Evolutionary conservation across 768 basidiomycete species (phyloP).

Genomic region (Mycena epipterygia): DNA sequence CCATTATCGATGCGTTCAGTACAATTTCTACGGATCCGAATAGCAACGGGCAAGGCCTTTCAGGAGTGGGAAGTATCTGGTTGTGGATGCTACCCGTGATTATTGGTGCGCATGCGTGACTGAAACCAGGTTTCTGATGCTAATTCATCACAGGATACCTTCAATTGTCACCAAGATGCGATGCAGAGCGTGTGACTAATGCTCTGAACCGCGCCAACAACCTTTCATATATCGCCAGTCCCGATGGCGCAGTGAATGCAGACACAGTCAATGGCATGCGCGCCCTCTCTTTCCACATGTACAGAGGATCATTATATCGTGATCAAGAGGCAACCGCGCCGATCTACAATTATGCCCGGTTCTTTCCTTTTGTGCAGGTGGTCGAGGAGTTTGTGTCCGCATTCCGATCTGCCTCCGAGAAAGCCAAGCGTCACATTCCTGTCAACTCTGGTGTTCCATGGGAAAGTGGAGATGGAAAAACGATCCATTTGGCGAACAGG

Average conservation of each 20-base stretch:
- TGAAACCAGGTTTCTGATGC: too few relatives aligned
- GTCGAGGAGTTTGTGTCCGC: slow-evolving; percentile 34
- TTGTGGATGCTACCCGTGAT: slow-evolving; percentile 60
- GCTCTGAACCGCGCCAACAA: slow-evolving; percentile 48
- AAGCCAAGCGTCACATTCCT: slow-evolving; percentile 18
- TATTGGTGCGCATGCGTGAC: slow-evolving; percentile 24
- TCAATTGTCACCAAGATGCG: slow-evolving; percentile 55
- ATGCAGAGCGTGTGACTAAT: slow-evolving; percentile 45
- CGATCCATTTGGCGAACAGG: slow-evolving; percentile 13
- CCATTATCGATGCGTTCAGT: slow-evolving; percentile 52
- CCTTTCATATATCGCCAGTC: slow-evolving; percentile 38
- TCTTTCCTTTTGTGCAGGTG: slow-evolving; percentile 32
- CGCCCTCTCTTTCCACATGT: slow-evolving; percentile 6
- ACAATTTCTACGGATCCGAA: slow-evolving; percentile 38
- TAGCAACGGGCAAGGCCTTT: slow-evolving; percentile 49
- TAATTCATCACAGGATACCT: slow-evolving; percentile 49
- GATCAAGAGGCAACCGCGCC: slow-evolving; percentile 40
- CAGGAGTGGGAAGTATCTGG: slow-evolving; percentile 54
- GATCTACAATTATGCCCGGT: slow-evolving; percentile 40
- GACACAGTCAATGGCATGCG: slow-evolving; percentile 10
- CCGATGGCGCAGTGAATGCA: slow-evolving; percentile 13
- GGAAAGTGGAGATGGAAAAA: not conserved
- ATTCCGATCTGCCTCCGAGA: slow-evolving; percentile 29
- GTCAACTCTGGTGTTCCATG: slow-evolving; percentile 24
- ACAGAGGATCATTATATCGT: slow-evolving; percentile 23